phyloP scores from a whole-genome alignment of 139 green algal genomes.

The Haematococcus sp. region DNA sequence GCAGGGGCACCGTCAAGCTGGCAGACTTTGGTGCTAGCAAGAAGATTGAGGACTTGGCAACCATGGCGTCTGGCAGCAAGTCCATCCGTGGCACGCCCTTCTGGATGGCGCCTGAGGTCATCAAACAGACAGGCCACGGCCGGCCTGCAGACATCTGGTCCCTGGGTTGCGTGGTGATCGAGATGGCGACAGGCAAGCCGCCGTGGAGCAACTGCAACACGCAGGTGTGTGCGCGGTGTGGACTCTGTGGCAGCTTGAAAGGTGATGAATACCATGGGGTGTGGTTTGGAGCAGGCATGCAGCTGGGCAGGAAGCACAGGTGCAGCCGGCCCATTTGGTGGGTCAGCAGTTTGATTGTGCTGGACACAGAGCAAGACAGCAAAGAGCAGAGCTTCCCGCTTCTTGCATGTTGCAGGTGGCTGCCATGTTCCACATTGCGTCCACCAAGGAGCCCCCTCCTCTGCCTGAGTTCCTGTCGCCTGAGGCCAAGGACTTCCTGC shows the following conservation, averaged over 20 bases:
- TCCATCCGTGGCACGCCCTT: slow-evolving; percentile 93
- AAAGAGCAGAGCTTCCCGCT: too few species aligned
- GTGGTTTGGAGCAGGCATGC: too few species aligned
- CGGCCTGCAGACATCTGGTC: slow-evolving; percentile 94
- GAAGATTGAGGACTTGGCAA: slow-evolving; percentile 90
- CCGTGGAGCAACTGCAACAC: slow-evolving; percentile 27
- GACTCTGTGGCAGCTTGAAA: neutral
- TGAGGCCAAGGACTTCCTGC: slow-evolving; percentile 88
- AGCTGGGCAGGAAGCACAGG: neutral
- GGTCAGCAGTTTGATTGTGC: neutral
- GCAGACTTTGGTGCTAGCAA: slow-evolving; percentile 94
- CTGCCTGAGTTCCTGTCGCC: slow-evolving; percentile 70
- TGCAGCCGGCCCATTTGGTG: neutral
- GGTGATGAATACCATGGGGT: too few species aligned
- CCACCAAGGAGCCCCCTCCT: slow-evolving; percentile 69
- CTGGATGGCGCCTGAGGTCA: slow-evolving; percentile 99
- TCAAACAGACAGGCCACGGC: slow-evolving; percentile 82
- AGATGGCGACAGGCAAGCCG: slow-evolving; percentile 91
- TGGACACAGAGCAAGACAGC: too few species aligned
- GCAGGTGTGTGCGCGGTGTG: slow-evolving; percentile 5
- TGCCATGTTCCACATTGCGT: slow-evolving; percentile 92
- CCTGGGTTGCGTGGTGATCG: slow-evolving; percentile 92
- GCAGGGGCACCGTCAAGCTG: slow-evolving; percentile 87
- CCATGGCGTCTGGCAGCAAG: slow-evolving; percentile 75
- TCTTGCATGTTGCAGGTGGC: slow-evolving; percentile 19